A percentile compares a stretch with the other conserved stretches of the same genome.
These are phyloP conservation scores for Antrodiella citrinella DNA, from an alignment of 768 basidiomycete species.

Conservation along the genomic window DNA sequence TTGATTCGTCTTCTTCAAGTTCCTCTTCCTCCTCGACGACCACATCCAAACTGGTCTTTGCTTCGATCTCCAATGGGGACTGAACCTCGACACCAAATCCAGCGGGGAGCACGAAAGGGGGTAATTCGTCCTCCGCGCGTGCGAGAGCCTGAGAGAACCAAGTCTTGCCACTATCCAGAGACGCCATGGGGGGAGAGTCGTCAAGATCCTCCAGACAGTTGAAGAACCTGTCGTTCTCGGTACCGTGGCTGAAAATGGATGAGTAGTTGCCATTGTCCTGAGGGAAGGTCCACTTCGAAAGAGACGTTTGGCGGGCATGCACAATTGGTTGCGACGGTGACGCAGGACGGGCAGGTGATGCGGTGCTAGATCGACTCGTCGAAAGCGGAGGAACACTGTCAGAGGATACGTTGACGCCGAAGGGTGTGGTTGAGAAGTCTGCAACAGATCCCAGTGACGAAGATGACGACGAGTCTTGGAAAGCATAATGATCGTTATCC, in stretches of 20 bases:
- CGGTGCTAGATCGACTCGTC: slow-evolving; percentile 19
- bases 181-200: slow-evolving; percentile 37
- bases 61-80: slow-evolving; percentile 24
- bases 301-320: slow-evolving; percentile 32
- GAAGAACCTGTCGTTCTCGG: slow-evolving; percentile 72
- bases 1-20: slow-evolving; percentile 23
- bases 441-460: slow-evolving; percentile 22
- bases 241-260: slow-evolving; percentile 16
- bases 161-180: slow-evolving; percentile 46
- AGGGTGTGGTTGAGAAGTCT: slow-evolving; percentile 22
- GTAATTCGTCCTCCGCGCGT: slow-evolving; percentile 41
- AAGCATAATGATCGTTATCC: slow-evolving; percentile 52
- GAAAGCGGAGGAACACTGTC: slow-evolving; percentile 14
- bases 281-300: slow-evolving; percentile 68
- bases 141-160: slow-evolving; percentile 48
- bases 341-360: slow-evolving; percentile 23
- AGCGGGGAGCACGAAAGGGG: slow-evolving; percentile 41
- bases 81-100: slow-evolving; percentile 31
- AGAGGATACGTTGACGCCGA: slow-evolving; percentile 19
- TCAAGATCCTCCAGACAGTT: slow-evolving; percentile 52
- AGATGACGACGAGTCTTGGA: slow-evolving; percentile 23
- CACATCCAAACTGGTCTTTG: slow-evolving; percentile 25
- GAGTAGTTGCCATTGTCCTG: slow-evolving; percentile 6
- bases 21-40: slow-evolving; percentile 42
- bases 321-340: slow-evolving; percentile 13